phyloP scores from a whole-genome alignment of 768 basidiomycete species.

The Boletus reticuloceps region DNA sequence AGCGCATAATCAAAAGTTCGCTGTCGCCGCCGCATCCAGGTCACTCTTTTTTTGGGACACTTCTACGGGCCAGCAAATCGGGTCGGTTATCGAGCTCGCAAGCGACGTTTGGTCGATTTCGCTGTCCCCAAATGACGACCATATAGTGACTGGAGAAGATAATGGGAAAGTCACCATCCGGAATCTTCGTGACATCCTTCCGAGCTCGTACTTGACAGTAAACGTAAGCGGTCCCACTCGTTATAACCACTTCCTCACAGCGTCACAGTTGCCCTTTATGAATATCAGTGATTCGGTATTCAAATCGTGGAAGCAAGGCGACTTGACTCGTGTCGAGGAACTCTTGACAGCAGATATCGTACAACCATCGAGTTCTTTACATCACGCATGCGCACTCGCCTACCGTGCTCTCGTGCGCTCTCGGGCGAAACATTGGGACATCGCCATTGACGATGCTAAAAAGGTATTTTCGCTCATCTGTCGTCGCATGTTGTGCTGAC shows the following conservation, averaged over 20 bases:
- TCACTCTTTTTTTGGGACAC: slow-evolving; percentile 1
- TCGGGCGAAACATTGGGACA: not conserved
- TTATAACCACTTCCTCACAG: not conserved
- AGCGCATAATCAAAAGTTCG: no score
- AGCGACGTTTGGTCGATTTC: not conserved
- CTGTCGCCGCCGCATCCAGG: no score
- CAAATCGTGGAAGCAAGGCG: not conserved
- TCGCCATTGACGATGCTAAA: slow-evolving; percentile 6
- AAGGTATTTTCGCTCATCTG: not conserved
- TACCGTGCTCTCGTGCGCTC: not conserved
- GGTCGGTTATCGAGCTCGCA: no score
- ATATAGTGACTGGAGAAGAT: not conserved
- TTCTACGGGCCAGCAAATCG: not conserved
- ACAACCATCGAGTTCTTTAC: not conserved
- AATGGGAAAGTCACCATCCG: not conserved
- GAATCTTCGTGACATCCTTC: not conserved
- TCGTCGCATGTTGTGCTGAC: not conserved
- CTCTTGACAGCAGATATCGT: not conserved
- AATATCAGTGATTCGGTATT: not conserved
- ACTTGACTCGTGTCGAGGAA: not conserved
- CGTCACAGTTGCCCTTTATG: not conserved
- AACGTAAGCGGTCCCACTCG: not conserved
- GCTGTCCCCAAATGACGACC: not conserved
- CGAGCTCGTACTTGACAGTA: not conserved
- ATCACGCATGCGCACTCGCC: not conserved